Base-by-base conservation (phyloP, 2,329 filamentous ascomycete genomes). In the Sarocladium oryzae region DNA sequence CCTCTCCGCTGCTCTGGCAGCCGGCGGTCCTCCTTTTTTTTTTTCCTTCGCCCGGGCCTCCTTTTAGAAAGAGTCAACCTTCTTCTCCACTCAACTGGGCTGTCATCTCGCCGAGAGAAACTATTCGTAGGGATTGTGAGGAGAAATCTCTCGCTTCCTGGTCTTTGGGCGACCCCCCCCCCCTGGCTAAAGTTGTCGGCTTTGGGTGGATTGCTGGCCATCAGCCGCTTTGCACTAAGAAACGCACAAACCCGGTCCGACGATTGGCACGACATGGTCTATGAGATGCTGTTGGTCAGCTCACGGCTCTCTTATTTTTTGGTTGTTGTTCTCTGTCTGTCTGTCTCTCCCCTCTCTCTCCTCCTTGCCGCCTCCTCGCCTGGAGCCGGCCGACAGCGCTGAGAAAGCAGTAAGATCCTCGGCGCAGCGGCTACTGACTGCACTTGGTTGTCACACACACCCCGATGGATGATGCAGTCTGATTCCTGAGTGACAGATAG, bases 151-250 rank as follows among this genome's bases (percentile, higher is more conserved):
- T n/a, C n/a, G n/a, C n/a, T n/a, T n/a, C n/a, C n/a, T n/a, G n/a
- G n/a, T n/a, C n/a, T n/a, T n/a, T n/a, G n/a, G n/a, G n/a, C n/a
- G n/a, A n/a, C n/a, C n/a, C 10, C 33, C 33, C 33, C 33, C n/a
- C 11, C 33, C n/a, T 15, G 33, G 37, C 16, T 8, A 40, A 20
- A 11, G 15, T 40, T 40, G 37, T 40, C 23, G 13, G 26, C 21
- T 26, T 37, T 43, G 40, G n/a, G n/a, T 43, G 40, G 40, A 28
- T 43, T 8, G 26, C 40, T 26, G 21, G 23, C 40, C 40, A 43
- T 43, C 40, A 43, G 40, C 40, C 40, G 40, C 40, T 28, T 32
- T 16, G 40, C 40, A 43, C 40, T 43, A 43, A 28, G 7, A 8
- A 36, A 8, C 8, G 15, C 37, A 40, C n/a, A n/a, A n/a, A n/a